Evolutionary conservation across 2,329 filamentous ascomycete species (phyloP).

Genomic region (Pleurostoma richardsiae): DNA sequence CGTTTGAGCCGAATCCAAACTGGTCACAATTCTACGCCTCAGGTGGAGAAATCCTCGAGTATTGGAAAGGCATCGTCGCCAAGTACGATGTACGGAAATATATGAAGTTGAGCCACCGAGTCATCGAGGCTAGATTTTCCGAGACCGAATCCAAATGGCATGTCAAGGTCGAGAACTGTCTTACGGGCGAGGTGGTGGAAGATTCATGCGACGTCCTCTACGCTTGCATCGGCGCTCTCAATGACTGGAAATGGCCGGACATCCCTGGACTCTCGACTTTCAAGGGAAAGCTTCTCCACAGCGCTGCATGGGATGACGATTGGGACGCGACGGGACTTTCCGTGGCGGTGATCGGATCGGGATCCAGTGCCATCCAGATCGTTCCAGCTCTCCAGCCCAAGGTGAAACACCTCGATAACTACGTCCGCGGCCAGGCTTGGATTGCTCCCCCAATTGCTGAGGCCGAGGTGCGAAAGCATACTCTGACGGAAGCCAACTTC

Average conservation of each 20-base stretch:
- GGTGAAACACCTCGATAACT: constrained; percentile 49
- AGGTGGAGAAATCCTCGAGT: constrained; percentile 34
- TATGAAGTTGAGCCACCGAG: constrained; percentile 16
- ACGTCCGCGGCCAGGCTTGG: constrained; percentile 58
- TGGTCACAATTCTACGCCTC: constrained; percentile 36
- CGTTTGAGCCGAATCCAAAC: constrained; percentile 38
- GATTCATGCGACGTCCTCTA: constrained; percentile 40
- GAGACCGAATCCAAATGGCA: constrained; percentile 22
- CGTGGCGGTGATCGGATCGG: neutral
- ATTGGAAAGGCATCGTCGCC: constrained; percentile 31
- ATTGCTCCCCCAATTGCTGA: constrained; percentile 27
- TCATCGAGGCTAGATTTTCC: constrained; percentile 27
- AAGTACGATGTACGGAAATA: constrained; percentile 32
- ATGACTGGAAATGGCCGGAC: constrained; percentile 42
- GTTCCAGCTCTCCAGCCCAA: constrained; percentile 17
- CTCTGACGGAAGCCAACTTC: neutral
- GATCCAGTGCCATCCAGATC: constrained; percentile 18
- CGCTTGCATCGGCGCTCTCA: constrained; percentile 39
- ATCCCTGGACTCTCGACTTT: constrained; percentile 39
- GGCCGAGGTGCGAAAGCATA: too few species aligned
- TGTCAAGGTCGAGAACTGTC: constrained; percentile 24
- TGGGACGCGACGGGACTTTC: constrained; percentile 19
- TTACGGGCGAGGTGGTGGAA: constrained; percentile 17
- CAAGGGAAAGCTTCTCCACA: constrained; percentile 38
- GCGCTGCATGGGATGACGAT: constrained; percentile 35